phyloP scores from a whole-genome alignment of 2,329 filamentous ascomycete genomes.

The Trichoderma semiorbis region DNA sequence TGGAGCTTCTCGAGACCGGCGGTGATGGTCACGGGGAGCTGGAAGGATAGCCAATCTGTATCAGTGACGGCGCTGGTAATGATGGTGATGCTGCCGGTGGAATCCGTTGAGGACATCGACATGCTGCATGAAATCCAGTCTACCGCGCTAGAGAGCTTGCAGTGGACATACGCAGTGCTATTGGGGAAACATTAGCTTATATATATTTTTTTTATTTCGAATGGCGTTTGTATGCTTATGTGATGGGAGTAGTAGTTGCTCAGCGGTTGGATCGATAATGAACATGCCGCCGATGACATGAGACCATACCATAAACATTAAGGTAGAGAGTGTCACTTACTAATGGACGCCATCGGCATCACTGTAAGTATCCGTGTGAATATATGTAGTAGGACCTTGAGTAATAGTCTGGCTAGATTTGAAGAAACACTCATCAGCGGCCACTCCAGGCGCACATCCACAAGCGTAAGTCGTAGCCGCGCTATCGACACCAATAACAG shows the following conservation, averaged over 20 bases:
- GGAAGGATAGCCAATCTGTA: constrained; percentile 23
- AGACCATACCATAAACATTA: not conserved
- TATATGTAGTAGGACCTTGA: constrained; percentile 29
- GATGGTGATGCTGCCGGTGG: not conserved
- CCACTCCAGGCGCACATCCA: constrained; percentile 23
- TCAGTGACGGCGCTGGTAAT: not conserved
- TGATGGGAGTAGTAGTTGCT: not conserved
- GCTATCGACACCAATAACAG: constrained; percentile 4
- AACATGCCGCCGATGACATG: not conserved
- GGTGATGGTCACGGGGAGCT: constrained; percentile 36
- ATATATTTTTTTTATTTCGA: too few relatives aligned
- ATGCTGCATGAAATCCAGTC: constrained; percentile 26
- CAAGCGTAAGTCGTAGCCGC: constrained; percentile 31
- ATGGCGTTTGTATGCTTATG: not conserved
- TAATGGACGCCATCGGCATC: not conserved
- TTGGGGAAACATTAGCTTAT: not conserved
- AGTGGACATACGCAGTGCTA: constrained; percentile 24
- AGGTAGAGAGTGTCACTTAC: not conserved
- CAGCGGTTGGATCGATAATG: not conserved
- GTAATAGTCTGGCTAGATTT: constrained; percentile 23
- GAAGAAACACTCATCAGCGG: not conserved
- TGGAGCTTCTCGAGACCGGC: constrained; percentile 37
- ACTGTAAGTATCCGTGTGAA: not conserved
- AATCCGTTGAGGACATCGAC: not conserved
- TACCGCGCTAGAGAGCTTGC: constrained; percentile 27